Evolutionary conservation across 2,329 filamentous ascomycete genomes (phyloP), one percentile per base, ranked within the genome.

Genomic region (Cytospora piceae): DNA sequence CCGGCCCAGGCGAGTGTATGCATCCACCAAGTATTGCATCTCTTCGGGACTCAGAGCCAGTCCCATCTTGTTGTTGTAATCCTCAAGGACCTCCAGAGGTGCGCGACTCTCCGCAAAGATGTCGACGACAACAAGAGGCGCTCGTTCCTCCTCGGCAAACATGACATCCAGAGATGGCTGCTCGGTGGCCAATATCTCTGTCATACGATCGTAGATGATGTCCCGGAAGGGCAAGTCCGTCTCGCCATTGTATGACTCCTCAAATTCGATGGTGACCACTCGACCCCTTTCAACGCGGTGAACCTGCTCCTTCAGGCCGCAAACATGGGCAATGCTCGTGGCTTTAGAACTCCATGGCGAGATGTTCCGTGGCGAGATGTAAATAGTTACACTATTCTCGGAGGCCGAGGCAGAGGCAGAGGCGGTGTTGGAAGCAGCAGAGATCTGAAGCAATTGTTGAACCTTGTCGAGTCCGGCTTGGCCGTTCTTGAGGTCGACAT

Each of bases 341-440:
- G 94, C 94, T 78, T 97, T 94, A 64, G 94, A 97, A 79, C 93
- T 97, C 95, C 95, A 99, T 75, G 95, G 95, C 51, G 94, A 97
- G 71, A 96, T 94, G 72, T 91, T 91, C 70, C 94, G 87, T 24
- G 94, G 94, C 56, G 86, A 88, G 66, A 97, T 84, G 75, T 93
- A 92, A 75, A 91, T 85, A 68, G 89, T 81, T 58, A 83, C 78
- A 53, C 82, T 81, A 4, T 63, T 66, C 27, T 66, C 59, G 66
- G 82, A 77, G 61, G 82, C 79, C 66, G 85, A 83, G 68, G 73
- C 73, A 49, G 70, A 72, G 49, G 73, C 71, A 20, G 76, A 68
- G 37, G 74, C 60, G 54, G 73, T 61, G 37, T 72, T 71, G 34
- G 68, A 70, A 69, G 70, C 65, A 69, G 74, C 73, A 71, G 76